Conservation (phyloP, 2,329 filamentous ascomycete genomes). For the Clonostachys chloroleuca region DNA sequence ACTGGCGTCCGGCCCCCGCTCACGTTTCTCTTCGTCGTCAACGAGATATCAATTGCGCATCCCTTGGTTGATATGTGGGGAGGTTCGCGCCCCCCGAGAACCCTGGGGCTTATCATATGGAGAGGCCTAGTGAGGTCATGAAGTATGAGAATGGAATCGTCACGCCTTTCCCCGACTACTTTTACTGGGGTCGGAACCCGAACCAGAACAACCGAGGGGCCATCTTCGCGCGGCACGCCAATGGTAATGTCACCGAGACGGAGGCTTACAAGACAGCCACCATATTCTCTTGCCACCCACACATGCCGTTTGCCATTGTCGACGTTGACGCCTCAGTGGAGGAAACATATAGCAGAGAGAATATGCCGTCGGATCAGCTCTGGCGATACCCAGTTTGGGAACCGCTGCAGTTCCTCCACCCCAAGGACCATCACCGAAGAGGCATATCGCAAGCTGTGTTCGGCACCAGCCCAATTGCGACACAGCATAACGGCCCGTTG, state of each 20-base stretch:
- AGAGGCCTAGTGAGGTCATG: conserved; percentile 25
- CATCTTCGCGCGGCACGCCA: not conserved
- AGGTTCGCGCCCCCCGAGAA: conserved; percentile 14
- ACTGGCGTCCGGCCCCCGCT: not conserved
- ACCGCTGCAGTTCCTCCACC: conserved; percentile 20
- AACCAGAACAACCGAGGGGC: not conserved
- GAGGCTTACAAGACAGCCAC: not conserved
- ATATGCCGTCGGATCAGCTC: not conserved
- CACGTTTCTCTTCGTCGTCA: conserved; percentile 32
- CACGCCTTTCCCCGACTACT: not conserved
- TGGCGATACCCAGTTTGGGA: conserved; percentile 12
- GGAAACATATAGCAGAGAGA: not conserved
- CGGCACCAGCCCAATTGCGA: conserved; percentile 7
- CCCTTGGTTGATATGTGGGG: conserved; percentile 3
- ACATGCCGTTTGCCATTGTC: conserved; percentile 3
- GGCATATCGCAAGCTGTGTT: conserved; percentile 21
- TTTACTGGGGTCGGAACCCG: not conserved
- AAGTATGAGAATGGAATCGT: conserved; percentile 24
- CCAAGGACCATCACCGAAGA: not conserved
- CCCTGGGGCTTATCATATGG: conserved; percentile 13
- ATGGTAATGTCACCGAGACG: not conserved
- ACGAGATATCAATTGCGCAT: conserved; percentile 19
- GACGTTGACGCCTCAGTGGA: not conserved
- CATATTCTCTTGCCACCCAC: conserved; percentile 1
- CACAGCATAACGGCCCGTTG: conserved; percentile 1